phyloP scores from a whole-genome alignment of 345 rosid species.

The Cardamine occulta region DNA sequence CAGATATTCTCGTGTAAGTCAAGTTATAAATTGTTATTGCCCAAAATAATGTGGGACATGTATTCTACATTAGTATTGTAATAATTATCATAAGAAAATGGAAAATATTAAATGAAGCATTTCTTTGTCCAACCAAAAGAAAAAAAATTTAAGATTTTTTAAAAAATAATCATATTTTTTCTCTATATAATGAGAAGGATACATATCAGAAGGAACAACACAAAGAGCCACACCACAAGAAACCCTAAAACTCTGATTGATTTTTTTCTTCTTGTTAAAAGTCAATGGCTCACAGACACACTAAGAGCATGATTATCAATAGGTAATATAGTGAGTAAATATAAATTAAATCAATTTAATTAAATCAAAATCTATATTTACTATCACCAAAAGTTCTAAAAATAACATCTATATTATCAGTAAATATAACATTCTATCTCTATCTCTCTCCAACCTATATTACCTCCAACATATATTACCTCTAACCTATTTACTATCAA shows the following conservation, averaged over 20 bases:
- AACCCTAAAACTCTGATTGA: conserved; percentile 4
- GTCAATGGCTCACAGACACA: conserved; percentile 41
- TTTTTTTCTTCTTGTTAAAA: conserved; percentile 7
- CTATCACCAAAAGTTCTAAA: too few species aligned
- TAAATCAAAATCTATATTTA: too few species aligned
- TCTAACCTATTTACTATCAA: too few species aligned
- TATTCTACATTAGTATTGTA: background rate
- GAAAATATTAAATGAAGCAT: conserved; percentile 23
- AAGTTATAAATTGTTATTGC: conserved; percentile 2
- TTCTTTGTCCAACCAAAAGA: conserved; percentile 13
- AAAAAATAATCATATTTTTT: background rate
- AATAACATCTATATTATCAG: too few species aligned
- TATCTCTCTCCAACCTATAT: too few species aligned
- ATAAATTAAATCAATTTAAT: too few species aligned
- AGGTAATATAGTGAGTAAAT: too few species aligned
- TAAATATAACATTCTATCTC: too few species aligned
- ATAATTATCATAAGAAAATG: conserved; percentile 10
- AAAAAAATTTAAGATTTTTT: background rate
- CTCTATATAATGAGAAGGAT: conserved; percentile 37
- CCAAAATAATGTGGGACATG: background rate
- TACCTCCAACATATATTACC: too few species aligned
- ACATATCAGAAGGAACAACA: conserved; percentile 26
- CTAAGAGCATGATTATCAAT: too few species aligned
- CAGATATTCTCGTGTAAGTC: background rate
- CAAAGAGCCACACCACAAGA: conserved; percentile 25